phyloP scores from a whole-genome alignment of 768 basidiomycete species.

The Phlebiopsis flavidoalba region DNA sequence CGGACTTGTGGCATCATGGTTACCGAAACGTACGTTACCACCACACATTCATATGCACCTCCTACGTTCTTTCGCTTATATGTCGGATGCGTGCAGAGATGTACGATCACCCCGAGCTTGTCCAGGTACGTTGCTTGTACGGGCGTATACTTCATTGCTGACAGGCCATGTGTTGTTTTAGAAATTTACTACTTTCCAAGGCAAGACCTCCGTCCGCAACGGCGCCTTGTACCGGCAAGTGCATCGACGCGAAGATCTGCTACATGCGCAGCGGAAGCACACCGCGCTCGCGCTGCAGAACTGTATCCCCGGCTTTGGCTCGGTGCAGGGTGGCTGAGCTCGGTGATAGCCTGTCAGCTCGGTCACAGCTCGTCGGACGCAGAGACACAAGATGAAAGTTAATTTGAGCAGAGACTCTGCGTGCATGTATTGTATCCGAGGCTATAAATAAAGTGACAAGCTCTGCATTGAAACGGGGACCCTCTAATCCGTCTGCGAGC shows the following conservation, averaged over 20 bases:
- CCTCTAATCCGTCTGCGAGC: not conserved
- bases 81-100: slow-evolving; percentile 40
- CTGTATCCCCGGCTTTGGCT: slow-evolving; percentile 60
- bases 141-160: not conserved
- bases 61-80: not conserved
- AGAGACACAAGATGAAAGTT: not conserved
- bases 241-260: slow-evolving; percentile 65
- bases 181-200: slow-evolving; percentile 68
- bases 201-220: slow-evolving; percentile 59
- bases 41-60: not conserved
- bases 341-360: not conserved
- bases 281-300: slow-evolving; percentile 53
- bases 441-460: not conserved
- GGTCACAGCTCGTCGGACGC: not conserved
- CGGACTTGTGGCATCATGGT: slow-evolving; percentile 83
- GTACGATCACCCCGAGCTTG: slow-evolving; percentile 49
- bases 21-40: slow-evolving; percentile 53
- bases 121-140: slow-evolving; percentile 37
- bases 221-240: slow-evolving; percentile 53
- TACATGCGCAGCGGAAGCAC: slow-evolving; percentile 75
- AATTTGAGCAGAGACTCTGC: not conserved
- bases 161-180: slow-evolving; percentile 17
- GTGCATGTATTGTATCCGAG: not conserved
- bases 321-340: slow-evolving; percentile 37
- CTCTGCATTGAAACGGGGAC: not conserved